Conservation (phyloP, 139 green algal genomes). For the Marvania coccoides region DNA sequence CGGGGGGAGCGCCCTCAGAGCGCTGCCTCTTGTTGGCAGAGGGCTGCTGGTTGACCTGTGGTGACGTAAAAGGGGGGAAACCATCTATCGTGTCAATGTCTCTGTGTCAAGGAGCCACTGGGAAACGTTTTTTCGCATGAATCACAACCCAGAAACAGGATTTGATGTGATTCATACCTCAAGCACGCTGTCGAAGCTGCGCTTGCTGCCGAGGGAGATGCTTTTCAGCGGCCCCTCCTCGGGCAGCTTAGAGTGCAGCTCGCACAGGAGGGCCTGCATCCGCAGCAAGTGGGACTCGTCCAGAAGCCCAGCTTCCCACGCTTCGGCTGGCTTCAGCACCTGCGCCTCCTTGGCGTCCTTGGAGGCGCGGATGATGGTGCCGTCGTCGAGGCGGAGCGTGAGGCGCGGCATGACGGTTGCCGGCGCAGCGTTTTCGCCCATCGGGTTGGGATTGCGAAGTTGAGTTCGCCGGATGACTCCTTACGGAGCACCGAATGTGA, state of each 20-base stretch:
- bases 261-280: slow-evolving; percentile 24
- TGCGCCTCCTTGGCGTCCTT: neutral
- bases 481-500: too few relatives aligned
- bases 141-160: too few relatives aligned
- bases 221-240: slow-evolving; percentile 33
- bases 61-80: too few relatives aligned
- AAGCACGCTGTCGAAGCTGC: slow-evolving; percentile 19
- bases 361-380: slow-evolving; percentile 22
- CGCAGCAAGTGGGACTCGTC: slow-evolving; percentile 21
- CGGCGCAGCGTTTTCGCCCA: neutral
- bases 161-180: slow-evolving; percentile 4
- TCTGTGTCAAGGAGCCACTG: neutral
- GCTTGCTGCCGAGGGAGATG: slow-evolving; percentile 27
- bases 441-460: neutral
- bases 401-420: too few relatives aligned
- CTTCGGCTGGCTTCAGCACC: slow-evolving; percentile 19
- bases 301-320: slow-evolving; percentile 20
- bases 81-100: too few relatives aligned
- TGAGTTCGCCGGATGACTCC: neutral
- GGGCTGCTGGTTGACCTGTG: neutral
- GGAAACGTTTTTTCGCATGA: too few relatives aligned
- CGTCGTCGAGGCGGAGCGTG: slow-evolving; percentile 35
- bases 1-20: neutral
- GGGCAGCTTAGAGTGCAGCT: slow-evolving; percentile 33
- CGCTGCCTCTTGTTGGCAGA: neutral